Evolutionary conservation across 306 rosid species (phyloP).

Genomic region (Lathyrus tuberosus): DNA sequence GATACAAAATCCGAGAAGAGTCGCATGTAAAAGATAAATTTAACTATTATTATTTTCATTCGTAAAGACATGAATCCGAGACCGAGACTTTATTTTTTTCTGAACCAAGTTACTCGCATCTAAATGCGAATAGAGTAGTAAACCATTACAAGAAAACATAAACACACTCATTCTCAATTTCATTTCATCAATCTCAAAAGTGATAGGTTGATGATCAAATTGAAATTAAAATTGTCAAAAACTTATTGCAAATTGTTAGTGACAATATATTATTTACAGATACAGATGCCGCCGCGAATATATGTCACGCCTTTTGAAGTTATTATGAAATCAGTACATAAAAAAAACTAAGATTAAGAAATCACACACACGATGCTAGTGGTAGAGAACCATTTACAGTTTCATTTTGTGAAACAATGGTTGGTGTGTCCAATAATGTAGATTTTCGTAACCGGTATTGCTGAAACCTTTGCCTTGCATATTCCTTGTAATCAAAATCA

Average conservation of each 20-base stretch:
- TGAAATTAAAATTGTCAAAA: constrained; percentile 17
- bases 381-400: constrained; percentile 25
- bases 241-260: constrained; percentile 26
- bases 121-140: no score
- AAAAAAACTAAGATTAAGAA: constrained; percentile 13
- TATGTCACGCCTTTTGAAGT: constrained; percentile 20
- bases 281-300: neutral
- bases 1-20: neutral
- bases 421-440: constrained; percentile 48
- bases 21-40: neutral
- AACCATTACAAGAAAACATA: neutral
- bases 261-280: constrained; percentile 37
- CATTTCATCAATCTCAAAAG: constrained; percentile 23
- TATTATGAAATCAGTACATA: constrained; percentile 13
- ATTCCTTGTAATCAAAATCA: constrained; percentile 86
- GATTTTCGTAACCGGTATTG: constrained; percentile 70
- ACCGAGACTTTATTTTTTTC: neutral
- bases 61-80: neutral
- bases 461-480: constrained; percentile 81
- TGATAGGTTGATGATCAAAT: constrained; percentile 9
- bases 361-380: constrained; percentile 33
- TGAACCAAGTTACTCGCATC: no score
- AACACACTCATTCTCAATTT: constrained; percentile 27
- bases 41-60: neutral
- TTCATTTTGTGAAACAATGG: constrained; percentile 11